Percentiles rank a stretch among this genome's conserved stretches.
Conservation (phyloP, 139 green algal genomes). For the Volvox reticuliferus region DNA sequence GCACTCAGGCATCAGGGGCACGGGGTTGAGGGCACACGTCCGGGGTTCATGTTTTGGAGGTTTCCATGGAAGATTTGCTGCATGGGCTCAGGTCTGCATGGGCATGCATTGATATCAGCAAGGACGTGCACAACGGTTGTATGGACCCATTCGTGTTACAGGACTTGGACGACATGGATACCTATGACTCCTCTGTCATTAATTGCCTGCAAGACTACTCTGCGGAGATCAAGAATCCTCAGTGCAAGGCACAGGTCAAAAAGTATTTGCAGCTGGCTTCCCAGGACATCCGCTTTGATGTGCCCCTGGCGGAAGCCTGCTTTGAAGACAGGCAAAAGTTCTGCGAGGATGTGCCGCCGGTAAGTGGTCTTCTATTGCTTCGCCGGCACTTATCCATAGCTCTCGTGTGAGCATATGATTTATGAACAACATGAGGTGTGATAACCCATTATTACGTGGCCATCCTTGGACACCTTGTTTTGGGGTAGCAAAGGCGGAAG, state of each 20-base stretch:
- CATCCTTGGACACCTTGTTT: neutral
- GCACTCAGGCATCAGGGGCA: too few relatives aligned
- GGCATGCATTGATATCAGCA: too few relatives aligned
- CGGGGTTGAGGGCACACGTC: too few relatives aligned
- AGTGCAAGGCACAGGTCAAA: conserved; percentile 65
- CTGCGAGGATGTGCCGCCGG: conserved; percentile 71
- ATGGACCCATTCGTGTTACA: neutral
- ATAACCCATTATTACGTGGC: neutral
- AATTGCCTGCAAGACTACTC: conserved; percentile 72
- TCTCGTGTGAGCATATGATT: too few relatives aligned
- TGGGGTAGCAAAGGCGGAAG: too few relatives aligned
- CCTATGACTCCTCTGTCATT: conserved; percentile 63
- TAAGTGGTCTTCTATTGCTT: conserved; percentile 28
- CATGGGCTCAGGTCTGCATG: too few relatives aligned
- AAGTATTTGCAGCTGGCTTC: conserved; percentile 75
- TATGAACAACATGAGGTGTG: too few relatives aligned
- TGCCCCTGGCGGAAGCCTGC: conserved; percentile 80
- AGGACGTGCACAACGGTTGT: neutral
- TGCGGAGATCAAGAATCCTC: conserved; percentile 51
- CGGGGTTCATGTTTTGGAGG: too few relatives aligned
- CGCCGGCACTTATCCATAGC: too few relatives aligned
- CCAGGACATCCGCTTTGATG: conserved; percentile 91
- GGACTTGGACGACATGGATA: conserved; percentile 61
- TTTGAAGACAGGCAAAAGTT: conserved; percentile 71
- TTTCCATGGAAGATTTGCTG: too few relatives aligned